Conservation (phyloP, 2,329 filamentous ascomycete species). For the Aschersonia sp. region DNA sequence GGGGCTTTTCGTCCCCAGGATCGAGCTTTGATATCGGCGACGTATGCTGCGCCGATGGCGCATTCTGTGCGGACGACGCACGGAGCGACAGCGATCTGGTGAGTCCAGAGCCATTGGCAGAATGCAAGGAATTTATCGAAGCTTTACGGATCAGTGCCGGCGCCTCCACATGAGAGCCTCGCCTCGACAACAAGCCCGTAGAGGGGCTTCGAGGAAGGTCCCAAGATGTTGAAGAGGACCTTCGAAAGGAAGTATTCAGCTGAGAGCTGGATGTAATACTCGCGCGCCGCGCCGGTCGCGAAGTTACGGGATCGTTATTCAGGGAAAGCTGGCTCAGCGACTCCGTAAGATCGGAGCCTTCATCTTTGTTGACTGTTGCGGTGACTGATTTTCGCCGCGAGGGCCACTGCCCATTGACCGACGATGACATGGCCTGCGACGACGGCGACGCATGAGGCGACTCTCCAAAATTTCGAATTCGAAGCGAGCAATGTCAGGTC, state of each 20-base stretch:
- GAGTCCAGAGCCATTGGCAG: constrained; percentile 24
- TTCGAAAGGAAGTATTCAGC: constrained; percentile 19
- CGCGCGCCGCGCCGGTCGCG: constrained; percentile 8
- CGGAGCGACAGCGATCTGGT: constrained; percentile 21
- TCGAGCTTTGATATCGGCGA: constrained; percentile 16
- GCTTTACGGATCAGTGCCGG: constrained; percentile 39
- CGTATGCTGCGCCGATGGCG: constrained; percentile 27
- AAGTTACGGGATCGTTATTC: constrained; percentile 16
- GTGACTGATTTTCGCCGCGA: constrained; percentile 1
- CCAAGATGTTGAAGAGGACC: constrained; percentile 22
- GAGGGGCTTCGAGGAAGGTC: constrained; percentile 27
- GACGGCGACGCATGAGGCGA: neutral
- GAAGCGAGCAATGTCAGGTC: neutral
- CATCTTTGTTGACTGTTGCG: constrained; percentile 2
- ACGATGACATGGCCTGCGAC: neutral
- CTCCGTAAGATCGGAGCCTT: constrained; percentile 20
- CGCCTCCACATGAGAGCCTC: constrained; percentile 31
- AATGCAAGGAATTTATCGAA: constrained; percentile 42
- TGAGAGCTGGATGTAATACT: constrained; percentile 21
- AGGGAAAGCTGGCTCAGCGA: constrained; percentile 31
- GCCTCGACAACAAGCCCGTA: constrained; percentile 24
- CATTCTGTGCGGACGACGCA: constrained; percentile 14
- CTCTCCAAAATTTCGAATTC: neutral
- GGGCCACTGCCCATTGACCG: neutral
- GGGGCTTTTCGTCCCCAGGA: constrained; percentile 18